These are phyloP conservation scores for Pelargonium australe DNA, from an alignment of 441 rosid species.

Conservation along the genomic window DNA sequence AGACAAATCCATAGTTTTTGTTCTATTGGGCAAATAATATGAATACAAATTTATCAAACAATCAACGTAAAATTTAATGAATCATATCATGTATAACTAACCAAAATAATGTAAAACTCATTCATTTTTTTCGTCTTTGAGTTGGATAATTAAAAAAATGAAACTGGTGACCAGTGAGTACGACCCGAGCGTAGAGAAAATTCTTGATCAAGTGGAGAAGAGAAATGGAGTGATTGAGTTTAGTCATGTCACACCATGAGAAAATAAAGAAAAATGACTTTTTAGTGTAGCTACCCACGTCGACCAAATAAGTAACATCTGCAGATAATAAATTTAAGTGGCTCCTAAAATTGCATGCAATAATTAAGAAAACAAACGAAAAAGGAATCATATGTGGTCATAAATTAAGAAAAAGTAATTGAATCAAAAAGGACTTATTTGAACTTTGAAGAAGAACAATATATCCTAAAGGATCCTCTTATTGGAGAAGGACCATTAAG, in stretches of 20 bases:
- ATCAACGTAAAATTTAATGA: too few relatives aligned
- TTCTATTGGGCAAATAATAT: too few relatives aligned
- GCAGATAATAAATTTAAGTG: neutral
- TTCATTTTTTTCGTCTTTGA: too few relatives aligned
- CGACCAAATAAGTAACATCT: neutral
- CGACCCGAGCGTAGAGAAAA: neutral
- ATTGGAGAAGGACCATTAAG: neutral
- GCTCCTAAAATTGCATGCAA: neutral
- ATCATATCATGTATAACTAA: too few relatives aligned
- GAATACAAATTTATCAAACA: too few relatives aligned
- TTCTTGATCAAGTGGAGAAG: neutral
- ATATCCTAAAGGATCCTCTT: neutral
- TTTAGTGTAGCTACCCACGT: neutral
- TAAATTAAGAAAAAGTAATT: constrained; percentile 3
- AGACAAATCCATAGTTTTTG: too few relatives aligned
- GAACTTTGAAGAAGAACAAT: constrained; percentile 1
- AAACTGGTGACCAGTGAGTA: neutral
- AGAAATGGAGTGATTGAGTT: neutral
- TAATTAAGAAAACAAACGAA: neutral
- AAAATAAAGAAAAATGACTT: neutral
- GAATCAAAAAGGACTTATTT: constrained; percentile 2
- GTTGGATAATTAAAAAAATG: too few relatives aligned
- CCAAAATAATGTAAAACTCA: too few relatives aligned
- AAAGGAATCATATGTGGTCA: constrained; percentile 4
- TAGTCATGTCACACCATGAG: constrained; percentile 2